Base-by-base conservation (phyloP, 371 early-diverging fungal species). In the Fennellomyces sp. region DNA sequence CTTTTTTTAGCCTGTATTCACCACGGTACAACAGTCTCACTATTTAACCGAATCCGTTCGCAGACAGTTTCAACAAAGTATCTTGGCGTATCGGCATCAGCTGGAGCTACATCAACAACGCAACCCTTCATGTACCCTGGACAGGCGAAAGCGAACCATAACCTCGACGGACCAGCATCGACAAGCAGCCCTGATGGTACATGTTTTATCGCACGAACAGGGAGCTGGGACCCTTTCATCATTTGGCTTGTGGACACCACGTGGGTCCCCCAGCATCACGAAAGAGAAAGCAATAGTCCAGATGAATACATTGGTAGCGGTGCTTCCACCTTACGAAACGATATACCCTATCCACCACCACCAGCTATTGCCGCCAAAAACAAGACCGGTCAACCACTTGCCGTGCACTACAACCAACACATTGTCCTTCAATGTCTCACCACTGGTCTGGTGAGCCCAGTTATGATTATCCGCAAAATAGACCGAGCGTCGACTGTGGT, bases 181-280 rank as follows among this genome's bases (percentile, higher is more conserved):
- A 31, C 19, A 3, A 39, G 63, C 12, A 72, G 70, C 15, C 53
- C 66, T 2, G 70, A 72, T 28, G 50, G 58, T 4, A 49, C 64
- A 50, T 52, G 67, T 54, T 71, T 61, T 41, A 65, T 66, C 28
- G 68, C 45, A 15, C 70, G 58, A 7, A 56, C 52, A 39, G 53
- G 33, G 29, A 73, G 81, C 25, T 94, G 95, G 95, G 92, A 93
- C 52, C 89, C 91, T 5, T 94, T 93, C 72, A 83, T 91, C 29
- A 89, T 94, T 60, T 94, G 93, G 93, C 80, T 88, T 23, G 89
- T 91, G 36, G 61, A 61, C 36, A 61, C 54, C 25, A 33, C 31
- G 4, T 61, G 61, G 54, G 47, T 21, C 5, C 48, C 27, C 28
- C 33, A 39, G 2, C 23, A 25, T 26, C 39, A 45, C 1, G 39